Base-by-base conservation (phyloP, 139 green algal species). In the Diplosphaera chodatii region DNA sequence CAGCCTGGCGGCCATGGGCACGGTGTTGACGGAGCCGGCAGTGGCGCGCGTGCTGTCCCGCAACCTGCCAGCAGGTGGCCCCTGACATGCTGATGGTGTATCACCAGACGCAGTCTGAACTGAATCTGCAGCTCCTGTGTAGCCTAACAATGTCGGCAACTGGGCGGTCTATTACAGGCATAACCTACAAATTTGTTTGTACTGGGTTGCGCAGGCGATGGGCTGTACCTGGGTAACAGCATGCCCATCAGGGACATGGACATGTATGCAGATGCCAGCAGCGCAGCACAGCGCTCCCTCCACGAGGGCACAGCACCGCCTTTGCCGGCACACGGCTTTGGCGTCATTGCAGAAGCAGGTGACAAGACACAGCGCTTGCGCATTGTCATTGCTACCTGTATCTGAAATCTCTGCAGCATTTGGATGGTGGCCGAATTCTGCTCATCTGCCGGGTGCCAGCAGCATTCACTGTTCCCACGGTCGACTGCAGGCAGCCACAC, bases 201-300 rank as follows among this genome's bases (percentile, higher is more conserved):
- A 29, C 30, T 41, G 10, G 78, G 96, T 34, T 87, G 87, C 0
- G 32, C 79, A 55, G 88, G 87, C 22, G 72, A 90, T 70, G 94
- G 79, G 10, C 74, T 99, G 5, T 99, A 98, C 77, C 74, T 98
- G 32, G 96, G 96, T 27, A 99, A 99, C 82, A 91, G 79, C 73
- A 99, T 99, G 96, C 92, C 96, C 34, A 97, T 99, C 65, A 80
- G 96, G 0, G 96, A 99, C 74, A 88, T 97, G 73, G 94, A 99
- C 74, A 96, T 98, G 89, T 99, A 93, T 75, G 88, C 83, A 31
- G 55, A 13, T 22, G 56, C 64, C 25, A 31, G 66, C n/a, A 64
- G 22, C 10, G 37, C 65, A 18, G 6, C 48, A 4, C 3, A 23
- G 16, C 48, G 48, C 13, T 21, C 10, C 48, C 25, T 59, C 25